Percentiles rank a stretch among this genome's conserved stretches.
Conservation (phyloP, 2,329 filamentous ascomycete genomes). For the Neonectria hederae region DNA sequence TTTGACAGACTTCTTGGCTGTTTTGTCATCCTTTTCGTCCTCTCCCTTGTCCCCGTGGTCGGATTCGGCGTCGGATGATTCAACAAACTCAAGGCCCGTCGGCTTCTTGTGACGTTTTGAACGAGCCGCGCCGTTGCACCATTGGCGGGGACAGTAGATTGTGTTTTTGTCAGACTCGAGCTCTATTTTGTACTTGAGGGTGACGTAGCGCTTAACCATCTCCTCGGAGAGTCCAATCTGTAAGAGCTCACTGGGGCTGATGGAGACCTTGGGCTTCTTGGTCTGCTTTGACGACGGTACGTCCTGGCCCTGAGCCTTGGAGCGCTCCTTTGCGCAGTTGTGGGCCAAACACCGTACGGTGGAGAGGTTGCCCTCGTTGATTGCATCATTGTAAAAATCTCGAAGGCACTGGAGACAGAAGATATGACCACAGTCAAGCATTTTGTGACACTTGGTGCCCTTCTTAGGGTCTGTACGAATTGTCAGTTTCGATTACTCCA, state of each 20-base stretch:
- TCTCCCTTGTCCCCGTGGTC: conserved; percentile 56
- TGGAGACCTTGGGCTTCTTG: conserved; percentile 70
- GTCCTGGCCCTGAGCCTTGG: conserved; percentile 43
- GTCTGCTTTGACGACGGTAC: conserved; percentile 25
- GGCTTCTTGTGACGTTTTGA: conserved; percentile 79
- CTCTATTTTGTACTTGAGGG: conserved; percentile 90
- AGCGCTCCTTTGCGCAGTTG: conserved; percentile 75
- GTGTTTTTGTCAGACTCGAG: conserved; percentile 92
- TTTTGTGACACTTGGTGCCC: conserved; percentile 80
- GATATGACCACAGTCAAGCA: conserved; percentile 87
- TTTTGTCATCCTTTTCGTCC: conserved; percentile 36
- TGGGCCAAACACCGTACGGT: conserved; percentile 83
- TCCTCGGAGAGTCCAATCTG: conserved; percentile 78
- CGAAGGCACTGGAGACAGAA: conserved; percentile 90
- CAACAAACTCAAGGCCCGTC: conserved; percentile 68
- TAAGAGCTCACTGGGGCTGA: conserved; percentile 85
- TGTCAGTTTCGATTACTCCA: not conserved
- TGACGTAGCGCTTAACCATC: conserved; percentile 84
- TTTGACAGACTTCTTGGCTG: conserved; percentile 36
- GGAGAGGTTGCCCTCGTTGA: conserved; percentile 83
- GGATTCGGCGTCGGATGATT: conserved; percentile 63
- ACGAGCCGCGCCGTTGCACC: conserved; percentile 90
- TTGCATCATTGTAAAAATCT: conserved; percentile 90
- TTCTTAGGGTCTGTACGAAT: conserved; percentile 83
- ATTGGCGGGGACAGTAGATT: conserved; percentile 89